Conservation (phyloP, 805 yeast species). For the Kuraishia piskuri region DNA sequence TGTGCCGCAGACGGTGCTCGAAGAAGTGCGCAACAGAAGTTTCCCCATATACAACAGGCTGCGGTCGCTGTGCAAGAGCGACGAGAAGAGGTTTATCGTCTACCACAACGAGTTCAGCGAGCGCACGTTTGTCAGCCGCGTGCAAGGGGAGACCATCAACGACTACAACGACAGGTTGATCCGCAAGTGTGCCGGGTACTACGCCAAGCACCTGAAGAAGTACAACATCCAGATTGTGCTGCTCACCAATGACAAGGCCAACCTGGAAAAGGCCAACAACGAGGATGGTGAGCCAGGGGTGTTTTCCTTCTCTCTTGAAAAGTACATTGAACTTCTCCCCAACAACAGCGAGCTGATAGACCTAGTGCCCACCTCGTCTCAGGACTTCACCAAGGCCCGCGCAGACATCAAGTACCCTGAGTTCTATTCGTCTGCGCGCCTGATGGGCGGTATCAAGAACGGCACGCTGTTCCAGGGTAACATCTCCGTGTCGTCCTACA, state of each 20-base stretch:
- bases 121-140: constrained; percentile 58
- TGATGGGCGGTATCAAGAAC: constrained; percentile 84
- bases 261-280: constrained; percentile 42
- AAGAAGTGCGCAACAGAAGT: constrained; percentile 84
- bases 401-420: constrained; percentile 61
- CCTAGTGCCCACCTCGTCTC: constrained; percentile 50
- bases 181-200: constrained; percentile 68
- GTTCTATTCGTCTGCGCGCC: constrained; percentile 70
- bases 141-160: constrained; percentile 62
- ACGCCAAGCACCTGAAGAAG: constrained; percentile 48
- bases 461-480: constrained; percentile 85
- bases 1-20: constrained; percentile 90
- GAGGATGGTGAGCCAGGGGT: not conserved
- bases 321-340: constrained; percentile 65
- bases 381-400: constrained; percentile 25
- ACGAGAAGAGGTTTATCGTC: constrained; percentile 77
- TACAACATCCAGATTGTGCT: constrained; percentile 39
- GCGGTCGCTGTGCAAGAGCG: constrained; percentile 65
- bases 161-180: constrained; percentile 92
- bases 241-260: constrained; percentile 72
- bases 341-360: constrained; percentile 71
- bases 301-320: constrained; percentile 40
- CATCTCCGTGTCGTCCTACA: constrained; percentile 74
- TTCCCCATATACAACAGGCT: constrained; percentile 83
- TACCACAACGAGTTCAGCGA: constrained; percentile 88